Evolutionary conservation across 2,329 filamentous ascomycete genomes (phyloP).

Genomic region (Fonsecaea nubica): DNA sequence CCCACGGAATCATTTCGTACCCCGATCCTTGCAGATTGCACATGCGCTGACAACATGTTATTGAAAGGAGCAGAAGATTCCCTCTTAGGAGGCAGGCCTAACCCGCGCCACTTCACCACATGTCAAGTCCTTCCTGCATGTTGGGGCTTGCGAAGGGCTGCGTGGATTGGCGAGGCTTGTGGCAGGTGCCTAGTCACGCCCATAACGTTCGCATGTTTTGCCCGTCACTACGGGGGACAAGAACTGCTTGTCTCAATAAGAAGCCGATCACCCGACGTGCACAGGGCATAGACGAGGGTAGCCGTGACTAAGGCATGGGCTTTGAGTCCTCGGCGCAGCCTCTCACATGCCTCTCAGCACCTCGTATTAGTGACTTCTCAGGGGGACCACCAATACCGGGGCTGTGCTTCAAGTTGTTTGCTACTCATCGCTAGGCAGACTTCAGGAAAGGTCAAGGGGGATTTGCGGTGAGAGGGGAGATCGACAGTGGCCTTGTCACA

Average conservation of each 20-base stretch:
- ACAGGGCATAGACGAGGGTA: not conserved
- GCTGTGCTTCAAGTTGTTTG: not conserved
- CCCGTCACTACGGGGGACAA: too few species aligned
- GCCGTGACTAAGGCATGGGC: not conserved
- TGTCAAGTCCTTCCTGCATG: not conserved
- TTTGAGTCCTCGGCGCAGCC: not conserved
- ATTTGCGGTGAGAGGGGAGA: not conserved
- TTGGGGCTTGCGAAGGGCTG: not conserved
- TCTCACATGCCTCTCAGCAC: not conserved
- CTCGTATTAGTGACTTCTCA: not conserved
- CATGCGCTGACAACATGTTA: not conserved
- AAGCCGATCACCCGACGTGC: not conserved
- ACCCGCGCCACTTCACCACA: not conserved
- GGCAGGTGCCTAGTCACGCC: not conserved
- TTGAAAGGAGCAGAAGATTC: not conserved
- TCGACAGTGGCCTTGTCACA: not conserved
- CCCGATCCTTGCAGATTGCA: slow-evolving; percentile 3
- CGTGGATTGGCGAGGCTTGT: not conserved
- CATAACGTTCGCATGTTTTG: not conserved
- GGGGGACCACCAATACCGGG: not conserved
- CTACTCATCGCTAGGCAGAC: not conserved
- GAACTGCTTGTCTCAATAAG: not conserved
- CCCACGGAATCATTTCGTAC: not conserved
- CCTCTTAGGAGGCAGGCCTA: not conserved
- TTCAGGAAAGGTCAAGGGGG: not conserved